Base-by-base conservation (phyloP, 139 green algal genomes). In the Haematococcus sp. region DNA sequence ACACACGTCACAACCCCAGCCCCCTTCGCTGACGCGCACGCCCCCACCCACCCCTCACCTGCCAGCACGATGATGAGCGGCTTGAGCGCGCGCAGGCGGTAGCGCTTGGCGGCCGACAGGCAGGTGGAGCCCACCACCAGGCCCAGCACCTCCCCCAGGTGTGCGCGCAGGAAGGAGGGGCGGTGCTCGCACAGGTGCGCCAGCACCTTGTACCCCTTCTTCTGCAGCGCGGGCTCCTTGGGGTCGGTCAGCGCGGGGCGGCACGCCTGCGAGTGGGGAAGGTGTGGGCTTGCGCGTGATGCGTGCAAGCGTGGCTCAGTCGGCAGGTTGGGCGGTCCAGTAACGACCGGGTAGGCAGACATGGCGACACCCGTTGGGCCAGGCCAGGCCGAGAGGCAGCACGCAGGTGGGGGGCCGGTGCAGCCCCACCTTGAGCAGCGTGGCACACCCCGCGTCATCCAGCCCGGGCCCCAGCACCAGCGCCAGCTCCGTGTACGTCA, bases 181-280 rank as follows among this genome's bases (percentile, higher is more conserved):
- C 82, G 76, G 9, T 80, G 33, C 67, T 89, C 81, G 34, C 76
- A 88, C 22, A 97, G 61, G 73, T 89, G 89, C 23, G 84, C 81
- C 68, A 97, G 61, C 60, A 76, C 79, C 87, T 97, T 96, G 91
- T 98, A 99, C 23, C 80, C 81, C 71, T 92, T 92, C 84, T 99
- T 99, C 84, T 99, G 95, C 58, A 97, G 79, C 0, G 82, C 77
- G 9, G 88, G 70, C 33, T 94, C 91, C 52, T 73, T 76, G 15
- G 17, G 9, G 34, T 95, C 91, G 66, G 84, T 65, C 43, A 97
- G 76, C 2, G 79, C 76, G 1, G 83, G 86, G 68, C 73, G 74
- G 31, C 75, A 77, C 1, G 81, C 86, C 77, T 93, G 75, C 0
- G n/a, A 7, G 34, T 31, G 32, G 63, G 1, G 59, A 16, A 31